These are phyloP conservation scores for Suhomyces emberorum DNA, from an alignment of 805 yeast genomes.

Conservation along the genomic window DNA sequence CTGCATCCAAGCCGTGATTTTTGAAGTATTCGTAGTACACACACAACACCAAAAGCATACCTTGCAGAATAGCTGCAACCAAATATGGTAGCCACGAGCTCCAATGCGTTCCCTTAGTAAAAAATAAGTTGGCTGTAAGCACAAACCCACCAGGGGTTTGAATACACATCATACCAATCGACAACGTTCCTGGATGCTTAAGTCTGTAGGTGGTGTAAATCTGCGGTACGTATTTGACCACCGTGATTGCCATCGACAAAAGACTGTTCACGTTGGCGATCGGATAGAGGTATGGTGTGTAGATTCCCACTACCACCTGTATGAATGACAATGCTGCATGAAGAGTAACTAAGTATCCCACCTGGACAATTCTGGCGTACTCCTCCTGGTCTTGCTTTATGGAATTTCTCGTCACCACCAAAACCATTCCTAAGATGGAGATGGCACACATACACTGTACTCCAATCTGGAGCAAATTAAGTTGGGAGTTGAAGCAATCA, in stretches of 20 bases:
- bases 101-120: constrained; percentile 79
- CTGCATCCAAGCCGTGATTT: constrained; percentile 20
- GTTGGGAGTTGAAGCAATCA: constrained; percentile 63
- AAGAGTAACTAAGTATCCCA: constrained; percentile 38
- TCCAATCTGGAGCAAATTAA: constrained; percentile 66
- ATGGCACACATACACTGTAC: constrained; percentile 60
- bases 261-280: constrained; percentile 64
- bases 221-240: constrained; percentile 78
- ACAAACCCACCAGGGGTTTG: constrained; percentile 89
- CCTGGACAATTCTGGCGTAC: constrained; percentile 36
- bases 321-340: constrained; percentile 35
- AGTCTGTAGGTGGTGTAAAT: constrained; percentile 63
- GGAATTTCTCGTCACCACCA: constrained; percentile 44
- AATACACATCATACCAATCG: constrained; percentile 75
- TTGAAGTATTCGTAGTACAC: constrained; percentile 36
- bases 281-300: constrained; percentile 20
- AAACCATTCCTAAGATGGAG: constrained; percentile 53
- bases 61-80: constrained; percentile 68
- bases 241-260: constrained; percentile 58
- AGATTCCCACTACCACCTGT: constrained; percentile 33
- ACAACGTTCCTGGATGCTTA: constrained; percentile 76
- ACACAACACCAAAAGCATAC: constrained; percentile 59
- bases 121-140: constrained; percentile 69
- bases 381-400: constrained; percentile 46
- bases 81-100: constrained; percentile 82